Evolutionary conservation across 208 protist species (phyloP).

Genomic region (Sergeia podlipaevii): DNA sequence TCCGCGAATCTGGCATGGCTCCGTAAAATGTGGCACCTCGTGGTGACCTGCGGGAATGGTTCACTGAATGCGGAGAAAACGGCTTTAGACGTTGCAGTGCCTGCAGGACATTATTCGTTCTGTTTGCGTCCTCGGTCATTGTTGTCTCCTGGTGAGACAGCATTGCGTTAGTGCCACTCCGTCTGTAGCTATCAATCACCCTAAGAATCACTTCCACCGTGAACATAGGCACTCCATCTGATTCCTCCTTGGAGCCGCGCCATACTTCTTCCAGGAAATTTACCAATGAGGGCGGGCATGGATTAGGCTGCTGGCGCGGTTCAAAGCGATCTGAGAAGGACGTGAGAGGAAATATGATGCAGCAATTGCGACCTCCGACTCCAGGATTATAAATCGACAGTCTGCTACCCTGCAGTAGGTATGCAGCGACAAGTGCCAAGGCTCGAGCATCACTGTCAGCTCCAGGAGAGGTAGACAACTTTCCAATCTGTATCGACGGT

Average conservation of each 20-base stretch:
- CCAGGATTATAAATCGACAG: conserved; percentile 58
- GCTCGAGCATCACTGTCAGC: conserved; percentile 45
- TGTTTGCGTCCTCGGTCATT: no score
- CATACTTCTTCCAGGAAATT: conserved; percentile 77
- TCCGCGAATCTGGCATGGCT: no score
- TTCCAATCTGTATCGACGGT: conserved; percentile 22
- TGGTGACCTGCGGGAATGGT: no score
- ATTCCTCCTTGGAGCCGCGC: conserved; percentile 37
- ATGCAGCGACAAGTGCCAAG: conserved; percentile 65
- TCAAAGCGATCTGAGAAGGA: conserved; percentile 42
- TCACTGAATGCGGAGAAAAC: no score
- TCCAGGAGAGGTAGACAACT: conserved; percentile 22
- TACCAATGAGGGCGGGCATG: conserved; percentile 63
- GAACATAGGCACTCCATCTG: no score
- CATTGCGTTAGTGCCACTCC: no score
- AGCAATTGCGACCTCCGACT: conserved; percentile 23
- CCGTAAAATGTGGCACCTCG: no score
- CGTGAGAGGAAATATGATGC: conserved; percentile 60
- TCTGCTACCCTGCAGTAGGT: conserved; percentile 67
- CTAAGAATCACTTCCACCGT: no score
- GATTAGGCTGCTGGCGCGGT: conserved; percentile 40
- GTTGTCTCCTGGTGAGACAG: no score
- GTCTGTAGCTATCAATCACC: no score
- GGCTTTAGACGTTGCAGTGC: no score
- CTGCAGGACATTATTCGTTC: no score